Evolutionary conservation across 345 rosid species (phyloP).

Genomic region (Isatis tinctoria): DNA sequence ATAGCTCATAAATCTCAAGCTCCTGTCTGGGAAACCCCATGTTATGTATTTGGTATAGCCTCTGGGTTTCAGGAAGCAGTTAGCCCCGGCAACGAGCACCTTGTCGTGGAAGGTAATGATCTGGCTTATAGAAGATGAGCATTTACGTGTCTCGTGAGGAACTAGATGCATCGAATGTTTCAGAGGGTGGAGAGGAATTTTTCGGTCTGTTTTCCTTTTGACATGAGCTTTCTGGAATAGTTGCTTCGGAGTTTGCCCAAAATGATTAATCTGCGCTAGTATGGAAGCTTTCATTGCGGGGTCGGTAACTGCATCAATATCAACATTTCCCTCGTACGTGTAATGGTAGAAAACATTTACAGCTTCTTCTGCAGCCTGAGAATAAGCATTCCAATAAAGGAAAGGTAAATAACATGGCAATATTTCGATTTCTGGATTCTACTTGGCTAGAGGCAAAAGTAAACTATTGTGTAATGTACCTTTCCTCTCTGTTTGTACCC

Average conservation of each 20-base stretch:
- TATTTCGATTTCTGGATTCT: slow-evolving; percentile 14
- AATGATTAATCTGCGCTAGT: slow-evolving; percentile 97
- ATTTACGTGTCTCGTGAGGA: slow-evolving; percentile 85
- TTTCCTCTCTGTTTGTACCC: slow-evolving; percentile 98
- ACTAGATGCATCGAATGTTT: slow-evolving; percentile 75
- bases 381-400: slow-evolving; percentile 19
- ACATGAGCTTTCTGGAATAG: slow-evolving; percentile 90
- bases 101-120: slow-evolving; percentile 76
- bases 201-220: slow-evolving; percentile 71
- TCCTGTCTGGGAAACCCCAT: slow-evolving; percentile 97
- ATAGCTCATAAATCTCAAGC: slow-evolving; percentile 93
- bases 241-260: slow-evolving; percentile 99
- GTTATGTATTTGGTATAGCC: slow-evolving; percentile 80
- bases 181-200: slow-evolving; percentile 81
- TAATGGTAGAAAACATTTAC: slow-evolving; percentile 99
- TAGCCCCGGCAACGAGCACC: slow-evolving; percentile 69
- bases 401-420: slow-evolving; percentile 20
- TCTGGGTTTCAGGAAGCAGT: slow-evolving; percentile 82
- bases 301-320: slow-evolving; percentile 95
- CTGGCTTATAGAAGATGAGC: slow-evolving; percentile 67
- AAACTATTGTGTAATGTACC: slow-evolving; percentile 42
- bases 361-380: slow-evolving; percentile 97
- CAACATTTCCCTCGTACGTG: slow-evolving; percentile 99
- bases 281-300: slow-evolving; percentile 99
- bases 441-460: neutral